Evolutionary conservation across 108 stramenopile species (phyloP).

Genomic region (Pseudonitzschia delicatissima): DNA sequence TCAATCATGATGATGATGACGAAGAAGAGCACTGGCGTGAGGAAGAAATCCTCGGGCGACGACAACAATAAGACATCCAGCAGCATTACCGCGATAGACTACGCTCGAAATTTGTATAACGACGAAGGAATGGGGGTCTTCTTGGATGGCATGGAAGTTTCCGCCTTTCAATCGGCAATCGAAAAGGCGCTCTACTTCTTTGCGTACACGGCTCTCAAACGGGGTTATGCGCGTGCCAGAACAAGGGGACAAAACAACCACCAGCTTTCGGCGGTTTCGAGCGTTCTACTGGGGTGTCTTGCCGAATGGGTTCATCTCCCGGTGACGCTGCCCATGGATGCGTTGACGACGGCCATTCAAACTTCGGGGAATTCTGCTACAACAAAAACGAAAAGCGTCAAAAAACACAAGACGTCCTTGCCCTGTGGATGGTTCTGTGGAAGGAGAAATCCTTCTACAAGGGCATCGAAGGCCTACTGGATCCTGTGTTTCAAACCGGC

Average conservation of each 20-base stretch:
- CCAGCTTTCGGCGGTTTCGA: conserved; percentile 19
- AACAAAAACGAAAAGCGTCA: conserved; percentile 1
- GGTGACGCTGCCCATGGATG: conserved; percentile 86
- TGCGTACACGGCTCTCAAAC: conserved; percentile 80
- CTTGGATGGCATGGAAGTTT: conserved; percentile 58
- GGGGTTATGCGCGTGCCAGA: conserved; percentile 20
- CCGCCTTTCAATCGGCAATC: conserved; percentile 70
- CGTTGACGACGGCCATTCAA: conserved; percentile 73
- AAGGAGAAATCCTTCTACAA: conserved; percentile 79
- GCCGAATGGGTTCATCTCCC: conserved; percentile 89
- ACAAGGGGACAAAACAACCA: neutral
- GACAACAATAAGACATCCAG: neutral
- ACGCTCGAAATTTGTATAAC: conserved; percentile 58
- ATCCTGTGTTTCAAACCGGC: conserved; percentile 93
- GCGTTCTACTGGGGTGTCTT: conserved; percentile 35
- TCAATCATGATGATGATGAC: conserved; percentile 20
- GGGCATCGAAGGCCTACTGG: conserved; percentile 82
- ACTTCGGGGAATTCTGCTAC: conserved; percentile 23
- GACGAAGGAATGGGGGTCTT: conserved; percentile 55
- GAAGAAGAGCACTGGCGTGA: neutral
- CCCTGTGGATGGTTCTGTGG: conserved; percentile 53
- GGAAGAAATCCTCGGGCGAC: neutral
- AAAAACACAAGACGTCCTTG: conserved; percentile 41
- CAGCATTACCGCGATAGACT: conserved; percentile 50
- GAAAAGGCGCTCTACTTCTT: conserved; percentile 92